Evolutionary conservation across 2,329 filamentous ascomycete species (phyloP).

Genomic region (Daldinia sp.): DNA sequence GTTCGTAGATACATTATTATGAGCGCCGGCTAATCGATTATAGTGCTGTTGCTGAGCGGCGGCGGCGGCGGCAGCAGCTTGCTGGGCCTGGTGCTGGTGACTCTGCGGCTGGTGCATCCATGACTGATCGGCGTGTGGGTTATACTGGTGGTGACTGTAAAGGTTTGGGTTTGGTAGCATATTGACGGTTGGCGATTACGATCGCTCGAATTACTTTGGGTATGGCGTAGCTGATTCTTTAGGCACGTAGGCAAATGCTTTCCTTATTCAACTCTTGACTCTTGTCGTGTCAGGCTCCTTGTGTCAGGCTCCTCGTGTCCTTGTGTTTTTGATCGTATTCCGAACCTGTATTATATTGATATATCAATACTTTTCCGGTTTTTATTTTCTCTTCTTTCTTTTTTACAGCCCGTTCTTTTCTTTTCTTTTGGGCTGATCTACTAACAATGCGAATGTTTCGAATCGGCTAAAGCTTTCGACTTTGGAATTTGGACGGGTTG

Average conservation of each 20-base stretch:
- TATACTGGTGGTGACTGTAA: conserved; percentile 74
- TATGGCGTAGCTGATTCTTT: background rate
- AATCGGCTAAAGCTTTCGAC: background rate
- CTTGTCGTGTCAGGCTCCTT: background rate
- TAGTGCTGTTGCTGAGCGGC: conserved; percentile 71
- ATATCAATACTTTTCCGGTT: background rate
- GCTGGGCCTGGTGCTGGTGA: conserved; percentile 66
- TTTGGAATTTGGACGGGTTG: background rate
- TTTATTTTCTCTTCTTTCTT: background rate
- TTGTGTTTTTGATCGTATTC: background rate
- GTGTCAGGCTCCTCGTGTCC: too few relatives aligned
- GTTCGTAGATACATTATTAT: conserved; percentile 57
- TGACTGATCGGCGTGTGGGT: conserved; percentile 66
- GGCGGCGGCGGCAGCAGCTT: conserved; percentile 61
- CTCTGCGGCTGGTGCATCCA: conserved; percentile 74
- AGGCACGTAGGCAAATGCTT: too few relatives aligned
- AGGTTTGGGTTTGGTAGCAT: conserved; percentile 72
- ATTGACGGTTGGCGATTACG: conserved; percentile 38
- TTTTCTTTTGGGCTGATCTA: background rate
- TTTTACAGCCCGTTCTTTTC: too few relatives aligned
- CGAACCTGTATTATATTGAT: background rate
- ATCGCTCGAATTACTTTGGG: conserved; percentile 37
- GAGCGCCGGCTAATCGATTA: conserved; percentile 74
- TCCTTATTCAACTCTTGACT: background rate
- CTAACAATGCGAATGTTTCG: background rate